phyloP scores from a whole-genome alignment of 352 stramenopile genomes.

The Phytopythium cucurbitacearum region DNA sequence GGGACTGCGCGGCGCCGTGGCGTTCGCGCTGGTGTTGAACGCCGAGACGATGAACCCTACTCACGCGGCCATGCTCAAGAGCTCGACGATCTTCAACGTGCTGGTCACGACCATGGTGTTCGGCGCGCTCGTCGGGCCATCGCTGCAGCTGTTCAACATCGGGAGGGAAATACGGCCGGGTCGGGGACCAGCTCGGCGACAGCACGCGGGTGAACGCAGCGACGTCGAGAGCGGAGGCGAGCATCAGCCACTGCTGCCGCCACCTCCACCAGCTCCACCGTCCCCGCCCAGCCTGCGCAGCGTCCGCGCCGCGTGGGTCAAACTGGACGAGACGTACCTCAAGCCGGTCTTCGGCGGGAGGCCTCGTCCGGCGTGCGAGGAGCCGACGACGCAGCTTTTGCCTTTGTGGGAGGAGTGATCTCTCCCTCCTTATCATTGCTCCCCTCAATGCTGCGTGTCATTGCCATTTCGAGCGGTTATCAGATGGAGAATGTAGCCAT shows the following conservation, averaged over 20 bases:
- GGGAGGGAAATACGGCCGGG: background rate
- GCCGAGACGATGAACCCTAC: slow-evolving; percentile 11
- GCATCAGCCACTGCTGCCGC: background rate
- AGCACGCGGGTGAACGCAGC: background rate
- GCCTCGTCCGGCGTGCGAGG: slow-evolving; percentile 5
- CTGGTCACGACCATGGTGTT: slow-evolving; percentile 52
- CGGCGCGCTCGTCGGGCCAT: slow-evolving; percentile 34
- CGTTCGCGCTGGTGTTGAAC: slow-evolving; percentile 61
- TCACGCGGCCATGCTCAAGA: slow-evolving; percentile 42
- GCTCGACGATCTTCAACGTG: slow-evolving; percentile 50
- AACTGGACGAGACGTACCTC: slow-evolving; percentile 34
- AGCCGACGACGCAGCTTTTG: background rate
- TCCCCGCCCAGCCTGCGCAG: slow-evolving; percentile 3
- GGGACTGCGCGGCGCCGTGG: slow-evolving; percentile 86
- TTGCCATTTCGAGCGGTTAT: too few species aligned
- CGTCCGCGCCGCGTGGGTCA: slow-evolving; percentile 24
- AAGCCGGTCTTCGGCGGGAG: slow-evolving; percentile 35
- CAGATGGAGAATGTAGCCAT: too few species aligned
- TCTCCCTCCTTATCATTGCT: too few species aligned
- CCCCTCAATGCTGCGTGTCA: too few species aligned
- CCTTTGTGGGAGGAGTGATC: background rate
- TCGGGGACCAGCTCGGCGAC: background rate
- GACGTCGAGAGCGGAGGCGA: background rate
- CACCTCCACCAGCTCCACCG: background rate
- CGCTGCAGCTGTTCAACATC: slow-evolving; percentile 23